Conservation (phyloP, 2,329 filamentous ascomycete genomes). For the Hirsutella rhossiliensis region DNA sequence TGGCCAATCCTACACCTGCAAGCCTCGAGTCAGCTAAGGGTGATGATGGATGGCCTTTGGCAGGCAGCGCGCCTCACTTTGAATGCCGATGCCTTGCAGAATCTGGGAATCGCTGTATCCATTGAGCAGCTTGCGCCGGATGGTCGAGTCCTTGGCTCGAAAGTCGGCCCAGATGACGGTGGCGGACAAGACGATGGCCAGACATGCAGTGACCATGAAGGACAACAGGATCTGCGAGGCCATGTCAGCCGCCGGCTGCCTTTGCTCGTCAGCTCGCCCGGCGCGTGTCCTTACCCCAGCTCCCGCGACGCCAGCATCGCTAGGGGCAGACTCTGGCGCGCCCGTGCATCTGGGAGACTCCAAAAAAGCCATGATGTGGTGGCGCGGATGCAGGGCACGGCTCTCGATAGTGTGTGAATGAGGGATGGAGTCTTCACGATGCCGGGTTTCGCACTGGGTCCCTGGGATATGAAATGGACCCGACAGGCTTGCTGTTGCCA, state of each 20-base stretch:
- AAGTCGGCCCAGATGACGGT: constrained; percentile 45
- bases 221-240: constrained; percentile 43
- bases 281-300: constrained; percentile 32
- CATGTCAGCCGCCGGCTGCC: not conserved
- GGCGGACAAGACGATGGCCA: constrained; percentile 42
- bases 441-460: not conserved
- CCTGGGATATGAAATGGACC: not conserved
- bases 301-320: constrained; percentile 46
- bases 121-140: constrained; percentile 51
- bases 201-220: constrained; percentile 50
- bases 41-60: not conserved
- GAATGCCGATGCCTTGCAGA: constrained; percentile 56
- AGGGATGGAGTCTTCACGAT: no score
- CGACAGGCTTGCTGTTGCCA: not conserved
- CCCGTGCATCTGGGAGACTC: constrained; percentile 23
- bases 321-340: constrained; percentile 29
- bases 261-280: not conserved
- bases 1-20: constrained; percentile 41
- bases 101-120: constrained; percentile 58
- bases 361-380: not conserved
- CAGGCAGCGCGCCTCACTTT: constrained; percentile 23
- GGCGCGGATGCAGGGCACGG: no score
- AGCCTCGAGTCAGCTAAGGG: not conserved
- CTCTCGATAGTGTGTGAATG: no score
- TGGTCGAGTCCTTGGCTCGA: constrained; percentile 33